Percentiles rank a stretch among this genome's conserved stretches.
Conservation (phyloP, 2,329 filamentous ascomycete species). For the Sclerotinia nivalis region DNA sequence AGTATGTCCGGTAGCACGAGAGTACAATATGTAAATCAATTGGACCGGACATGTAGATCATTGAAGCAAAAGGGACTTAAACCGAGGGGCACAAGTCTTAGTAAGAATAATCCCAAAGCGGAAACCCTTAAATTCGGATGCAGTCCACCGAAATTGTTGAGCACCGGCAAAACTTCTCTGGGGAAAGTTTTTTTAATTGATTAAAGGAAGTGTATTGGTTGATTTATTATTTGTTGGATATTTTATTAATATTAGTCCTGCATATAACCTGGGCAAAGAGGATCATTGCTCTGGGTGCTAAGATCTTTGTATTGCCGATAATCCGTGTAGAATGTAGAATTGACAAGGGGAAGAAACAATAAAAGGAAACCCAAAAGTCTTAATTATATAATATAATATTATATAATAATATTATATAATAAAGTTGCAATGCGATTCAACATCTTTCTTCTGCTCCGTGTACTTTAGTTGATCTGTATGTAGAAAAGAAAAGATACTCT, state of each 20-base stretch:
- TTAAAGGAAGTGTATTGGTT: background rate
- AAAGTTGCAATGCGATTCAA: too few species aligned
- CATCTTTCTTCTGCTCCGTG: background rate
- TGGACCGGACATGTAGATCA: background rate
- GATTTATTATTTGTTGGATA: background rate
- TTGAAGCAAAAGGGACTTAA: background rate
- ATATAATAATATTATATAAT: too few species aligned
- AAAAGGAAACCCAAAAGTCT: background rate
- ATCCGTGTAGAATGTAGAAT: too few species aligned
- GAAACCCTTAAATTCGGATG: background rate
- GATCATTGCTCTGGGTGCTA: background rate
- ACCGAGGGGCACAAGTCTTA: conserved; percentile 3
- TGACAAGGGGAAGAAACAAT: background rate
- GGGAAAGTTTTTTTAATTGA: background rate
- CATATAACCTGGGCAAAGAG: background rate
- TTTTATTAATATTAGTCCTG: background rate
- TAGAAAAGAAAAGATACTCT: background rate
- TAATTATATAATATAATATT: too few species aligned
- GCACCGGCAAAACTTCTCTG: background rate
- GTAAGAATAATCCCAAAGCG: background rate
- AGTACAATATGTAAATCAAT: conserved; percentile 13
- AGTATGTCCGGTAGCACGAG: conserved; percentile 21
- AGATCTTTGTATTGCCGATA: background rate
- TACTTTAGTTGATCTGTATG: background rate
- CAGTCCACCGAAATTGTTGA: conserved; percentile 7